Percentiles rank a stretch among this genome's conserved stretches.
phyloP scores from a whole-genome alignment of 2,329 filamentous ascomycete species.

The Karstenula rhodostoma region DNA sequence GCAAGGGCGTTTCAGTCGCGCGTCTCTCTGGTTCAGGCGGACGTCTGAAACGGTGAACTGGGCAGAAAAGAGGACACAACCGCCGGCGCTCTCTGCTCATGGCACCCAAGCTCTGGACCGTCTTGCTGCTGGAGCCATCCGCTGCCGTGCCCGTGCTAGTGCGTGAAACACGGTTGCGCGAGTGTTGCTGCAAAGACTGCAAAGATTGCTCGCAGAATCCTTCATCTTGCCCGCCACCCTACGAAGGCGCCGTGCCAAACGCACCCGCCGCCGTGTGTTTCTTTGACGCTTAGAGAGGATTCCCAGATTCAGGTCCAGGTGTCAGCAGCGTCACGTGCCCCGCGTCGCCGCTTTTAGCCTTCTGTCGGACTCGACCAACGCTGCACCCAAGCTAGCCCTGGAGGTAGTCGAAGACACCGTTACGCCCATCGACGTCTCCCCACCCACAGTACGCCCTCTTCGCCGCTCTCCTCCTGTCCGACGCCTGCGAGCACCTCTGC shows the following conservation, averaged over 20 bases:
- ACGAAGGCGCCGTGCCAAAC: constrained; percentile 17
- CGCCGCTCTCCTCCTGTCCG: constrained; percentile 11
- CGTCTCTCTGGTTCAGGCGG: constrained; percentile 27
- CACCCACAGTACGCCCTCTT: constrained; percentile 9
- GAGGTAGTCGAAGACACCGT: constrained; percentile 4
- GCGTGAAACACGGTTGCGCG: constrained; percentile 25
- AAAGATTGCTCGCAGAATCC: constrained; percentile 8
- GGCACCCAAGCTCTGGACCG: constrained; percentile 22
- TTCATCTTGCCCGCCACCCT: constrained; percentile 9
- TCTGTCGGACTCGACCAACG: constrained; percentile 15
- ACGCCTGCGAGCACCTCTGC: constrained; percentile 18
- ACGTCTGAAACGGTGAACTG: constrained; percentile 41
- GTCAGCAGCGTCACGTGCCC: constrained; percentile 21
- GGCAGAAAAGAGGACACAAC: constrained; percentile 22
- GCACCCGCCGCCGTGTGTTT: constrained; percentile 27
- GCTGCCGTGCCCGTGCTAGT: constrained; percentile 26
- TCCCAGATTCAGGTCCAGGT: too few relatives aligned
- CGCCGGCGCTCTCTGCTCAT: constrained; percentile 19
- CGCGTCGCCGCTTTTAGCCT: constrained; percentile 22
- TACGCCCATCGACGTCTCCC: constrained; percentile 14
- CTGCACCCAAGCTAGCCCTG: constrained; percentile 2
- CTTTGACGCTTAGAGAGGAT: constrained; percentile 17
- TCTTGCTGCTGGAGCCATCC: constrained; percentile 4
- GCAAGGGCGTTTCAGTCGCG: constrained; percentile 38
- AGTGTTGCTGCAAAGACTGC: constrained; percentile 12